Percentiles rank a stretch among this genome's conserved stretches.
Evolutionary conservation across 1,284 basidiomycete genomes (phyloP).

Genomic region (Ceratobasidium sp.): DNA sequence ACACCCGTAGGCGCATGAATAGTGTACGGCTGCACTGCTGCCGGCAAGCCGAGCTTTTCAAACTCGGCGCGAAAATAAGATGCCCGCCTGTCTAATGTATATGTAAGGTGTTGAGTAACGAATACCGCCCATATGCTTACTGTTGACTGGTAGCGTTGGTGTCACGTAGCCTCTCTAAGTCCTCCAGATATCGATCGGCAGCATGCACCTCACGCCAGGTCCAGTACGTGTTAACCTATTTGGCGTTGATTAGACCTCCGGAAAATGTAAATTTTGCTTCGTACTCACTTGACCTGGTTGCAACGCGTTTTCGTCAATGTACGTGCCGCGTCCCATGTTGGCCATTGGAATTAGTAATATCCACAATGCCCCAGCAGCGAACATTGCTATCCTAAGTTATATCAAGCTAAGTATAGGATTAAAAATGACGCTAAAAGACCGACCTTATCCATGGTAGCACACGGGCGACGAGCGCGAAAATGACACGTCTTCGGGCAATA

Average conservation of each 20-base stretch:
- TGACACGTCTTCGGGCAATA: conserved; percentile 26
- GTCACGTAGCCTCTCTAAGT: conserved; percentile 71
- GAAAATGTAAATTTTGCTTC: not conserved
- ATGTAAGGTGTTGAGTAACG: conserved; percentile 14
- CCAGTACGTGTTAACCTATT: conserved; percentile 87
- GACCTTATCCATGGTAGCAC: conserved; percentile 33
- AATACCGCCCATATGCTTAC: conserved; percentile 62
- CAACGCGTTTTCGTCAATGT: conserved; percentile 93
- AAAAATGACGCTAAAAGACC: not conserved
- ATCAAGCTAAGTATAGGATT: not conserved
- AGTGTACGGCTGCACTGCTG: conserved; percentile 74
- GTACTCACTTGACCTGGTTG: conserved; percentile 82
- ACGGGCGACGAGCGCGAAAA: conserved; percentile 16
- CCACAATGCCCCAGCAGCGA: conserved; percentile 76
- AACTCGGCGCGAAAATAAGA: conserved; percentile 69
- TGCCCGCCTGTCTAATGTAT: conserved; percentile 64
- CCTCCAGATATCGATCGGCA: conserved; percentile 79
- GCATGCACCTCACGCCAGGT: conserved; percentile 86
- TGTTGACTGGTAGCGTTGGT: conserved; percentile 72
- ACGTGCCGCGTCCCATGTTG: conserved; percentile 72
- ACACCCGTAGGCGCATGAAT: conserved; percentile 64
- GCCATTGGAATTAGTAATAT: conserved; percentile 74
- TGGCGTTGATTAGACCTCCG: not conserved
- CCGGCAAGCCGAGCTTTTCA: conserved; percentile 71
- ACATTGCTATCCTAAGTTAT: conserved; percentile 53